Evolutionary conservation across 2,329 filamentous ascomycete species (phyloP), one percentile per base, ranked within the genome.

Genomic region (Fusarium stilboides): DNA sequence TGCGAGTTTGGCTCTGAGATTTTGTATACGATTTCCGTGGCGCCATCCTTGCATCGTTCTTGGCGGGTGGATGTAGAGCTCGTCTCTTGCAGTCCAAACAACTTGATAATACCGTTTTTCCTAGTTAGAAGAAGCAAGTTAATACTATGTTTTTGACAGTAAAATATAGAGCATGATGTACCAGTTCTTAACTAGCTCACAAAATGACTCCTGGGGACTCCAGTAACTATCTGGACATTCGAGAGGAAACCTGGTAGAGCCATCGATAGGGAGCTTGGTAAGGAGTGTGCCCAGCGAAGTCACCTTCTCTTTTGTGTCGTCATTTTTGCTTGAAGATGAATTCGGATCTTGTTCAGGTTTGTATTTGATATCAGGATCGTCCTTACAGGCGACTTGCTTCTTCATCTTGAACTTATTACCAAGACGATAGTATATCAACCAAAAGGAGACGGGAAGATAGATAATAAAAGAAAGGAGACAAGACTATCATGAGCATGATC

Each of bases 181-280:
- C 78, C 76, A 79, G 58, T 79, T 78, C 46, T 78, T 76, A 20
- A 78, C 65, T 5, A 79, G 57, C 61, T 79, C 78, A 17, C 76
- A 71, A 26, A 80, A 79, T 7, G 77, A 77, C 54, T 78, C 72
- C 13, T 54, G 36, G 5, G 63, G 56, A 3, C 39, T 42, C 63
- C 65, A 73, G 19, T 55, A 45, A 7, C 61, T 63, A 53, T 67
- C 70, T 10, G 17, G 45, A 8, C 57, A 36, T 12, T 8, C 40
- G n/a, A 51, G 31, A 8, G 17, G 22, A 17, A 47, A 28, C 6
- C 10, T 31, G 10, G 28, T 31, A 31, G 28, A 31, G 13, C 10
- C 28, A 20, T 17, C 15, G 5, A 45, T 34, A 14, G 24, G 19
- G 14, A 36, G 53, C 24, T 4, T 54, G 19, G 17, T 3, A 8